A percentile compares a stretch with the other conserved stretches of the same genome.
Conservation (phyloP, 2,329 filamentous ascomycete species). For the Seiridium cupressi region DNA sequence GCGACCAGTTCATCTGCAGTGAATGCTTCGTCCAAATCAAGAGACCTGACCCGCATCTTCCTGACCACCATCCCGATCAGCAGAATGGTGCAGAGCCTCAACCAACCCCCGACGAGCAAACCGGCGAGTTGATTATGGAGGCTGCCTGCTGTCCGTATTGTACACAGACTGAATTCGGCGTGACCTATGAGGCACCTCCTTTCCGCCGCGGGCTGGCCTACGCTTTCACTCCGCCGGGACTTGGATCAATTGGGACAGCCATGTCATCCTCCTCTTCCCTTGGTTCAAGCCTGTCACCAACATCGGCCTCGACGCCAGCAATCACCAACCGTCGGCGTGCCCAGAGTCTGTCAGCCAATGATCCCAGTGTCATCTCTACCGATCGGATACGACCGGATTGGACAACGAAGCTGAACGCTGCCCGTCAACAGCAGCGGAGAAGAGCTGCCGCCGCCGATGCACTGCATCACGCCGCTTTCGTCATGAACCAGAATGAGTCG, state of each 20-base stretch:
- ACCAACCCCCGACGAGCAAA: conserved; percentile 44
- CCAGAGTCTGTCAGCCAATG: conserved; percentile 73
- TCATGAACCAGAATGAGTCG: conserved; percentile 66
- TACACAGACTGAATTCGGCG: conserved; percentile 89
- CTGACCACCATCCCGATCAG: conserved; percentile 62
- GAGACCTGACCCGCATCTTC: conserved; percentile 73
- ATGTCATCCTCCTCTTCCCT: conserved; percentile 87
- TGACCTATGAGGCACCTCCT: conserved; percentile 88
- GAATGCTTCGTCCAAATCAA: conserved; percentile 99
- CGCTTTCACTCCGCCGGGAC: conserved; percentile 45
- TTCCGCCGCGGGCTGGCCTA: conserved; percentile 84
- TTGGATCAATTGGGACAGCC: conserved; percentile 60
- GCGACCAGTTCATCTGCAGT: conserved; percentile 93
- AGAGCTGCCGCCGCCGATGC: conserved; percentile 91
- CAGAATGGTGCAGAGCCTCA: conserved; percentile 20
- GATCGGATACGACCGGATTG: conserved; percentile 92
- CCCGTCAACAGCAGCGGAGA: conserved; percentile 79
- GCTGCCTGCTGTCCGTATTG: conserved; percentile 93
- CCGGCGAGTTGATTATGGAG: conserved; percentile 79
- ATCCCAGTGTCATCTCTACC: conserved; percentile 85
- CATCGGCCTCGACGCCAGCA: conserved; percentile 28
- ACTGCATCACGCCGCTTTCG: conserved; percentile 89
- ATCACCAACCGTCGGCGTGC: conserved; percentile 43
- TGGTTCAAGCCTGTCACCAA: conserved; percentile 52
- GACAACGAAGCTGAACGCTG: conserved; percentile 83